Evolutionary conservation across 179 eudicot species (phyloP), one percentile per base, ranked within the genome.

Genomic region (Kewa caespitosa): DNA sequence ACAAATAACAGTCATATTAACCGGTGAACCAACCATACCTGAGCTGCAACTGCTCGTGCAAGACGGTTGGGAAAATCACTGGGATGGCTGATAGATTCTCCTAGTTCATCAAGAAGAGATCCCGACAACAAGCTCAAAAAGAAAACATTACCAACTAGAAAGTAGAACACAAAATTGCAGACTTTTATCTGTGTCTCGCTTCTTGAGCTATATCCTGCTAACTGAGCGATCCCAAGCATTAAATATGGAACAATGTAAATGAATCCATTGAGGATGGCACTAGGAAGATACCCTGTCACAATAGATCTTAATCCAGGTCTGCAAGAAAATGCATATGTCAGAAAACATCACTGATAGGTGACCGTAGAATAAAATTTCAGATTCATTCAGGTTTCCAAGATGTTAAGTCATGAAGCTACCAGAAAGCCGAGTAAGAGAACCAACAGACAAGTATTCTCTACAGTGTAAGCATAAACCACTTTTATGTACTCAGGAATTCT

Each of bases 91-190:
- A 94, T 88, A 30, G 91, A 92, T 77, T 88, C 85, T 62, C 98
- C 97, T 42, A 94, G 85, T 84, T 94, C 91, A 84, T 94, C 98
- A 30, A 94, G 92, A 73, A 94, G 81, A 70, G 98, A 92, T 43
- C 98, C 98, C 1, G 98, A 92, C 72, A 94, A 83, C 84, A 94
- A 76, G 76, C 91, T 92, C 76, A 92, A 78, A 84, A 94, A 92
- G 86, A 94, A 94, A 11, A 94, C 94, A 79, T 94, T 94, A 50
- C 92, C 97, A 31, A 94, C 89, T 32, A 94, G 90, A 82, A 94
- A 94, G 81, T 89, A 94, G 85, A 90, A 94, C 67, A 94, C 91
- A 91, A 92, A 90, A 78, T 87, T 90, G 89, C 96, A 90, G 55
- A 92, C 96, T 78, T 82, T 90, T 62, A 88, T 89, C 80, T 94